phyloP scores from a whole-genome alignment of 352 stramenopile genomes.

The Achlya hypogyna region DNA sequence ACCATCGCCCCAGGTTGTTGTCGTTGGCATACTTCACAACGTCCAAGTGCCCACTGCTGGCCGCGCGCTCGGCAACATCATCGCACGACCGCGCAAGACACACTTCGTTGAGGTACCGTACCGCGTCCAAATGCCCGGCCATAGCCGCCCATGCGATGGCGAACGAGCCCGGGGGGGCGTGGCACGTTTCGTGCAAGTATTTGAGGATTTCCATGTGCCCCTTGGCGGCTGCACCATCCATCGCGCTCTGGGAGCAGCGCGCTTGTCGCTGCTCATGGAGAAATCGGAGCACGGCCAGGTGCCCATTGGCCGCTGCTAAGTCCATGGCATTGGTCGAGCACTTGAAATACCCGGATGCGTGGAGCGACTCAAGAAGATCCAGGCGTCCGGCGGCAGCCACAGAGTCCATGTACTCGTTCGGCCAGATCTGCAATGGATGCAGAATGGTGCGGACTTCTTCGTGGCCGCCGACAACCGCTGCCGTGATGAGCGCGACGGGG shows the following conservation, averaged over 20 bases:
- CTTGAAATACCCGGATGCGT: neutral
- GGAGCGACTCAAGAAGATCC: neutral
- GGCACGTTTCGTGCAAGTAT: neutral
- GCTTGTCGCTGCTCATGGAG: neutral
- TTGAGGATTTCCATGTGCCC: neutral
- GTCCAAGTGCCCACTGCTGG: neutral
- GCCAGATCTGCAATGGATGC: neutral
- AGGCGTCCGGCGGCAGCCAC: neutral
- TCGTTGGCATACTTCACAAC: neutral
- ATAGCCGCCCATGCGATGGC: neutral
- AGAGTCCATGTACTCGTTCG: neutral
- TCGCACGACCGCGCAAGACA: neutral
- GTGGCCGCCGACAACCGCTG: neutral
- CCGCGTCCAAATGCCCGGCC: neutral
- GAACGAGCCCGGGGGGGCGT: neutral
- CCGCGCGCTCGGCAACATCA: neutral
- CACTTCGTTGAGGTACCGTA: neutral
- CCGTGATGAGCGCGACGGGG: neutral
- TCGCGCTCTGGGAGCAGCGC: neutral
- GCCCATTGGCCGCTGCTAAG: constrained; percentile 10
- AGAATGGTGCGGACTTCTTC: neutral
- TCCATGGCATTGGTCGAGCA: constrained; percentile 16
- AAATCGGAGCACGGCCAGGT: constrained; percentile 20
- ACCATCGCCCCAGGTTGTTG: neutral
- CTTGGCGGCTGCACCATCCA: neutral